A percentile compares a stretch with the other conserved stretches of the same genome.
Evolutionary conservation across 257 asterid genomes (phyloP).

Genomic region (Petunia secreta): DNA sequence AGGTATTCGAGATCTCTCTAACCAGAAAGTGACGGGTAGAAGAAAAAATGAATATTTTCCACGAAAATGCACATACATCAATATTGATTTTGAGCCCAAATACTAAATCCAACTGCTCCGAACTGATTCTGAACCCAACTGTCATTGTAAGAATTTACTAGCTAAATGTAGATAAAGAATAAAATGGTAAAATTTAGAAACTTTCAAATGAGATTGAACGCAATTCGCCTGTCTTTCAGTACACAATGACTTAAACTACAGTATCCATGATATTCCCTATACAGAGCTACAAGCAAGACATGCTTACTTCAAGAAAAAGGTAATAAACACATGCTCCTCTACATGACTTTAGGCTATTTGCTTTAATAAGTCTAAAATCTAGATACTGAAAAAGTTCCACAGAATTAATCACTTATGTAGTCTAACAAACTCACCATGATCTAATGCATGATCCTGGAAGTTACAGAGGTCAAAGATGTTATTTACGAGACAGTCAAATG

Average conservation of each 20-base stretch:
- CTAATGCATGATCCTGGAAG: background rate
- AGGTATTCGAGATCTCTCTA: background rate
- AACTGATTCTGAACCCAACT: background rate
- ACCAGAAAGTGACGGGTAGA: background rate
- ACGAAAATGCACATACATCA: background rate
- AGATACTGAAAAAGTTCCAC: background rate
- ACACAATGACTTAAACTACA: background rate
- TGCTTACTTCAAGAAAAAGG: background rate
- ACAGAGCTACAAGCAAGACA: background rate
- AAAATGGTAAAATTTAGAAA: background rate
- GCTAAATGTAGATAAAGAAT: background rate
- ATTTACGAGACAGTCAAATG: background rate
- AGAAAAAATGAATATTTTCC: background rate
- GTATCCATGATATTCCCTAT: background rate
- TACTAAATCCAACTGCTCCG: background rate
- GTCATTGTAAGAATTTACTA: background rate
- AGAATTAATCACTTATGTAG: background rate
- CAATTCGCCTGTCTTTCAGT: background rate
- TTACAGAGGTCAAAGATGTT: background rate
- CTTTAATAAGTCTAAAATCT: too few relatives aligned
- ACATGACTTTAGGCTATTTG: background rate
- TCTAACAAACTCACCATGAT: background rate
- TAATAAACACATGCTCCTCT: background rate
- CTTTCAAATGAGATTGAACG: background rate
- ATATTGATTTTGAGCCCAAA: background rate